Conservation (phyloP, 2,329 filamentous ascomycete species). For the Aspergillus jensenii region DNA sequence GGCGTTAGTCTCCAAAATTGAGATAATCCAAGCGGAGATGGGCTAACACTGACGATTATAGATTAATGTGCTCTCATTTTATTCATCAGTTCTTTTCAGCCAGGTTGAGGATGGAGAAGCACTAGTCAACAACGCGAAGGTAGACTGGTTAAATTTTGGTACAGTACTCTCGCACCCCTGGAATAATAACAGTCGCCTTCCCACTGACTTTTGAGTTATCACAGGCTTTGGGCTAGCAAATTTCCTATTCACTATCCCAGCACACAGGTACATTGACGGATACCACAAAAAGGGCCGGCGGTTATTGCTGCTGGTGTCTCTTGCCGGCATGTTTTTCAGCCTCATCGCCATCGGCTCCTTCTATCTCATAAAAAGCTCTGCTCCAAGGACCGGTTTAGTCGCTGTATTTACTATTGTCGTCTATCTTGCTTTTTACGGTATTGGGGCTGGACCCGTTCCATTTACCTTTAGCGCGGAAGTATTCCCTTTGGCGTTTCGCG, state of each 20-base stretch:
- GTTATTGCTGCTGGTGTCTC: constrained; percentile 26
- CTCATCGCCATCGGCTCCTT: constrained; percentile 24
- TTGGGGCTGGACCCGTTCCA: constrained; percentile 38
- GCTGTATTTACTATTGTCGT: constrained; percentile 23
- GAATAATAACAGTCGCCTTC: not conserved
- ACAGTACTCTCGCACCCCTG: not conserved
- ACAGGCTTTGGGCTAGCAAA: constrained; percentile 29
- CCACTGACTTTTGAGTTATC: not conserved
- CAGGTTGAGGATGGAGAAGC: too few species aligned
- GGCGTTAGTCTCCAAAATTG: constrained; percentile 16
- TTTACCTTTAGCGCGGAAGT: constrained; percentile 26
- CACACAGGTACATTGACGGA: constrained; percentile 25
- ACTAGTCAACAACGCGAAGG: not conserved
- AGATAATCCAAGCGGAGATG: too few species aligned
- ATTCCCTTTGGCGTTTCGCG: constrained; percentile 23
- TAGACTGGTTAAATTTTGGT: constrained; percentile 25
- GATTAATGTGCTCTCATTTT: constrained; percentile 33
- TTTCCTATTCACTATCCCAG: constrained; percentile 30
- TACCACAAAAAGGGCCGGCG: constrained; percentile 21
- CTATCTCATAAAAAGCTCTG: constrained; percentile 17
- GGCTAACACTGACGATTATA: constrained; percentile 4
- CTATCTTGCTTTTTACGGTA: constrained; percentile 48
- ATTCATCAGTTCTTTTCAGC: constrained; percentile 17
- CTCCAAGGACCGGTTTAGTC: constrained; percentile 19
- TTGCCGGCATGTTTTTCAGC: constrained; percentile 27